phyloP scores from a whole-genome alignment of 1,139 yeast genomes.

The Saccharomyces uvarum region DNA sequence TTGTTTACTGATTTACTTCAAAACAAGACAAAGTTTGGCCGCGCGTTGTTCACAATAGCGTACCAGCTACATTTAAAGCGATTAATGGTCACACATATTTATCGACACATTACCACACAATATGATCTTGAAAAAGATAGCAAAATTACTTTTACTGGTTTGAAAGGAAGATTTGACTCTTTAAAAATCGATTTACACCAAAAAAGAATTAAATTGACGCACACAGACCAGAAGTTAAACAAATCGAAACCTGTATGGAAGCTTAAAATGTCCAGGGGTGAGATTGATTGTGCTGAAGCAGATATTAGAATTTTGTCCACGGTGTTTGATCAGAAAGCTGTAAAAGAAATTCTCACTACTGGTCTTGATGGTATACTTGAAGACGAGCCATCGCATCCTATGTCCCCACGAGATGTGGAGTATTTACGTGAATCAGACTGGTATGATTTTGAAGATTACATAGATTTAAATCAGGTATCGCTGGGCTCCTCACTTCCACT shows the following conservation, averaged over 20 bases:
- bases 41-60: slow-evolving; percentile 68
- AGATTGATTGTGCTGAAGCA: slow-evolving; percentile 59
- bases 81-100: slow-evolving; percentile 60
- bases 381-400: neutral
- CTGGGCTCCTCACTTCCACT: slow-evolving; percentile 45
- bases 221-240: slow-evolving; percentile 48
- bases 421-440: slow-evolving; percentile 43
- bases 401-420: slow-evolving; percentile 7
- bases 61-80: slow-evolving; percentile 68
- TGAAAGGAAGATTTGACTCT: slow-evolving; percentile 57
- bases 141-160: slow-evolving; percentile 57
- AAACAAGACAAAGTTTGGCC: slow-evolving; percentile 52
- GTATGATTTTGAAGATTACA: slow-evolving; percentile 73
- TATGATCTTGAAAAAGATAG: slow-evolving; percentile 38
- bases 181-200: slow-evolving; percentile 76
- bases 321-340: slow-evolving; percentile 51
- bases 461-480: slow-evolving; percentile 57
- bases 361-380: neutral
- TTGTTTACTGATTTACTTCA: slow-evolving; percentile 41
- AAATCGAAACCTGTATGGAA: slow-evolving; percentile 48
- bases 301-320: slow-evolving; percentile 70
- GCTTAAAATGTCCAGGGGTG: slow-evolving; percentile 68
- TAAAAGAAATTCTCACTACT: slow-evolving; percentile 41
- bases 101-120: slow-evolving; percentile 46
- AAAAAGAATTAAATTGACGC: slow-evolving; percentile 54